Base-by-base conservation (phyloP, 441 rosid genomes). In the Croton laevigatus region DNA sequence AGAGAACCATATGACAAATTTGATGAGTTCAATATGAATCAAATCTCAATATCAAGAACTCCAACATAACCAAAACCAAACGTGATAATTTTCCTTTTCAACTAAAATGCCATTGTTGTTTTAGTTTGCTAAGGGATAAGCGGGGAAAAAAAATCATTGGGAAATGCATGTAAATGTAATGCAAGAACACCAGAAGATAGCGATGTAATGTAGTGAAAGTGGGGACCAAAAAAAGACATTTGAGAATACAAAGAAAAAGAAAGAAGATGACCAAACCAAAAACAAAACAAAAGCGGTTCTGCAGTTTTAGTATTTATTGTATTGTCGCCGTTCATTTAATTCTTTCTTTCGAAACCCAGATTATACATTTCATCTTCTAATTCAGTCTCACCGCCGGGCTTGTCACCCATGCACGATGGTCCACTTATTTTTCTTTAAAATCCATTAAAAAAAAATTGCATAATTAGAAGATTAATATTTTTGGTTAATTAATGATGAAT, bases 301-400 rank as follows among this genome's bases (percentile, higher is more conserved):
- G 49, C 32, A 1, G 32, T 27, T 27, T 27, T 27, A 27, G 1
- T 27, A 1, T 27, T 27, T 27, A 27, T 27, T 1, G 69, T 42
- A 63, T 52, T 52, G 77, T 74, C 77, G 72, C 64, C 62, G 72
- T 74, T 68, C 57, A 61, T 36, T 52, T 12, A 51, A 27, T 27
- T 48, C 66, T 38, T 48, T 2, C 14, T 67, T 45, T 58, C 22
- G 4, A 13, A 38, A 44, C 6, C 9, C 17, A 48, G 16, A 13
- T 12, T 13, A 3, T 13, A 5, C 52, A 13, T 48, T 10, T 51
- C 72, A 44, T n/a, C 59, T 11, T 55, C 11, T n/a, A 46, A 46
- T 4, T 0, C 14, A 27, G 32, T 27, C 32, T 27, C 32, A 27
- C 32, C n/a, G n/a, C n/a, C n/a, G n/a, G n/a, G n/a, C n/a, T n/a